Evolutionary conservation across 2,329 filamentous ascomycete species (phyloP).

Genomic region (Trichophyton benhamiae): DNA sequence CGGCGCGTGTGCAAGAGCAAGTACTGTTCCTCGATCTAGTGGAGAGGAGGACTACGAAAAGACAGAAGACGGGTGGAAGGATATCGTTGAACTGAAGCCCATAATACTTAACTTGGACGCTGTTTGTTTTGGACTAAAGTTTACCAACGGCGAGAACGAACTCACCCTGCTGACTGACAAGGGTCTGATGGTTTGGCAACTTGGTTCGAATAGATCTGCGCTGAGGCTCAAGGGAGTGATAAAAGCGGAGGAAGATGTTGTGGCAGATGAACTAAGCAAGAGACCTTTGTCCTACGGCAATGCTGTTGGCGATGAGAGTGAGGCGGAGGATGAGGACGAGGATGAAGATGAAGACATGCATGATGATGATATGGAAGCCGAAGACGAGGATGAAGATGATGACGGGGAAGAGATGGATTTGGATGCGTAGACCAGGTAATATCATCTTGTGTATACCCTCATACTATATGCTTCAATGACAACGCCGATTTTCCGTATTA

Average conservation of each 20-base stretch:
- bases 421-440: not conserved
- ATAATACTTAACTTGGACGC: slow-evolving; percentile 25
- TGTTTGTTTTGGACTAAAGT: slow-evolving; percentile 28
- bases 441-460: not conserved
- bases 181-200: slow-evolving; percentile 29
- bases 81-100: slow-evolving; percentile 22
- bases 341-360: not conserved
- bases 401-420: slow-evolving; percentile 3
- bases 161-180: slow-evolving; percentile 32
- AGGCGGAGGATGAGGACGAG: not conserved
- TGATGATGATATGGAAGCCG: not conserved
- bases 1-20: not conserved
- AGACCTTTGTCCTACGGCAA: not conserved
- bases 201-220: slow-evolving; percentile 22
- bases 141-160: slow-evolving; percentile 23
- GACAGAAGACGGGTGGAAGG: not conserved
- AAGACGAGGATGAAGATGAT: not conserved
- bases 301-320: not conserved
- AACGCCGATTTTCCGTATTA: not conserved
- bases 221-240: slow-evolving; percentile 13
- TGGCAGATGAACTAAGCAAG: not conserved
- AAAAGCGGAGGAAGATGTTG: slow-evolving; percentile 5
- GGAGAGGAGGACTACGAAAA: not conserved
- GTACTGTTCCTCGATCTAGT: not conserved
- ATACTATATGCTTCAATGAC: not conserved